Evolutionary conservation across 2,329 filamentous ascomycete species (phyloP).

Genomic region (Ramichloridium luteum): DNA sequence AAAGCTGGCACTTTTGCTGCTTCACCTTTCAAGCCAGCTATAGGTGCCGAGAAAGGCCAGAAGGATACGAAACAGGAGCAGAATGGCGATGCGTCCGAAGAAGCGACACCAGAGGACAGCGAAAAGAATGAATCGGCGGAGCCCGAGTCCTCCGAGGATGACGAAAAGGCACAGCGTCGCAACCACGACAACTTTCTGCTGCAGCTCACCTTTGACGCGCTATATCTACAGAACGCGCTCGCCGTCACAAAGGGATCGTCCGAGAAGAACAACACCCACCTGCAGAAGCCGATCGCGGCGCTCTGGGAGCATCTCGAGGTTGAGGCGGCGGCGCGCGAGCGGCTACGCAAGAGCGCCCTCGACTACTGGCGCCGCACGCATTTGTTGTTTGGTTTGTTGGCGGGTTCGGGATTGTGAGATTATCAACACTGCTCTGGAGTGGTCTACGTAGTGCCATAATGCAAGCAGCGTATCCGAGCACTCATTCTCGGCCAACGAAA

Average conservation of each 20-base stretch:
- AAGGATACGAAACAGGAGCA: too few species aligned
- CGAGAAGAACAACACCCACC: too few species aligned
- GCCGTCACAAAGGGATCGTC: too few species aligned
- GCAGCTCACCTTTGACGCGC: slow-evolving; percentile 32
- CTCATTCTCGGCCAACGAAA: background rate
- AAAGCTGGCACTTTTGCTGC: too few species aligned
- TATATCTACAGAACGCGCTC: slow-evolving; percentile 28
- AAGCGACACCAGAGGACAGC: slow-evolving; percentile 8
- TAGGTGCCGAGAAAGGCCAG: too few species aligned
- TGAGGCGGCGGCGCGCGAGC: slow-evolving; percentile 37
- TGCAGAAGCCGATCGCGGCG: slow-evolving; percentile 28
- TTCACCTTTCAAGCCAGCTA: too few species aligned
- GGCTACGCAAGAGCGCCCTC: slow-evolving; percentile 48
- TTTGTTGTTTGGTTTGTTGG: slow-evolving; percentile 68
- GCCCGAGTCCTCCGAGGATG: slow-evolving; percentile 5
- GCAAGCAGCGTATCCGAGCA: too few species aligned
- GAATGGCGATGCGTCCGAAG: slow-evolving; percentile 8
- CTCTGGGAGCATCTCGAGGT: slow-evolving; percentile 37
- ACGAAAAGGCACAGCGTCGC: background rate
- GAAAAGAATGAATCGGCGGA: slow-evolving; percentile 7
- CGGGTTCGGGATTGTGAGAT: slow-evolving; percentile 15
- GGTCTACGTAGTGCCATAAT: too few species aligned
- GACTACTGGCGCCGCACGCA: slow-evolving; percentile 78
- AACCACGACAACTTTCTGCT: slow-evolving; percentile 14
- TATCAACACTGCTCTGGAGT: too few species aligned